Base-by-base conservation (phyloP, 345 rosid genomes). In the Gossypium stocksii region DNA sequence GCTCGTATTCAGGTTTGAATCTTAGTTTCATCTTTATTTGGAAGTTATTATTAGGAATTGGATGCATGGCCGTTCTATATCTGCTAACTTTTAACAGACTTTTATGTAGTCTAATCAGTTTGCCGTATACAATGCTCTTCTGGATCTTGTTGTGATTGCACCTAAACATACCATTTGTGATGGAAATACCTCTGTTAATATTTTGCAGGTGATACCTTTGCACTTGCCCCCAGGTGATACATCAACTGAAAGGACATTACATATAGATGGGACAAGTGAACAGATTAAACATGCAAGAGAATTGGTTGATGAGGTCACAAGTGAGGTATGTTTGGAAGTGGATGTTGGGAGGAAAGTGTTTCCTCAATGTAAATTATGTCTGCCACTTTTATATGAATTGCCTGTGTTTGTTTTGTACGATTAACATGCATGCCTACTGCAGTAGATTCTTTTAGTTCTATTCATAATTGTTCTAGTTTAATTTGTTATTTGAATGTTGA, bases 141-240 rank as follows among this genome's bases (percentile, higher is more conserved):
- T 29, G 25, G 53, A 52, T 52, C 46, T 2, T 69, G 48, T 38
- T 0, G 2, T n/a, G 11, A 4, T 27, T 51, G 23, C 25, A 29
- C 57, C 46, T 27, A 7, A 19, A 51, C 52, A 2, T 51, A 51
- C 15, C 2, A 48, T 44, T n/a, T 49, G 4, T 29, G 65, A 74
- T 20, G 0, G 16, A 9, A 7, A 2, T 20, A 53, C 27, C 13
- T 9, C 10, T 72, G 3, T 19, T 70, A 7, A 44, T 62, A 22
- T 61, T 43, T 1, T 72, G 53, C 86, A 96, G 99, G 98, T 96
- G 74, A 89, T 96, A 77, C 99, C 99, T 19, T 79, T 96, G 87
- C 99, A 93, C 85, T 84, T 91, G 57, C 98, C 99, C 38, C 97
- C 99, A 9, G 98, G 98, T 69, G 98, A 96, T 83, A 73, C 90